Percentiles rank a stretch among this genome's conserved stretches.
Conservation (phyloP, 1,139 yeast species). For the Pichiaceae sp. region DNA sequence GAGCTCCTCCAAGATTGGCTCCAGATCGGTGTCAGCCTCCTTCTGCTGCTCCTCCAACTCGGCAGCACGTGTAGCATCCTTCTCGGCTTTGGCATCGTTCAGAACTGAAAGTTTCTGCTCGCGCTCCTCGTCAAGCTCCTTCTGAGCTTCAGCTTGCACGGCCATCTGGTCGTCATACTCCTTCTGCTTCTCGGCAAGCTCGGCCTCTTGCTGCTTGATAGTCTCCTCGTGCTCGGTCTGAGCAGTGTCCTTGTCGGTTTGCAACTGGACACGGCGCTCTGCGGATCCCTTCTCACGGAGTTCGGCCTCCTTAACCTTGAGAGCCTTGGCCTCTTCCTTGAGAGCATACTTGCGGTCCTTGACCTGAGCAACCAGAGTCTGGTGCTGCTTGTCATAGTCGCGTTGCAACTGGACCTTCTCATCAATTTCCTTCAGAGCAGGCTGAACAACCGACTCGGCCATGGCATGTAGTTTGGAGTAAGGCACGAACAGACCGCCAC, state of each 20-base stretch:
- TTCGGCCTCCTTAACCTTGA: conserved; percentile 35
- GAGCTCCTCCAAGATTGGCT: conserved; percentile 23
- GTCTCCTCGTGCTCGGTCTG: conserved; percentile 24
- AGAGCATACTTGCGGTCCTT: conserved; percentile 39
- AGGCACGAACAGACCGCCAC: conserved; percentile 81
- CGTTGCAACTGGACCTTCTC: conserved; percentile 44
- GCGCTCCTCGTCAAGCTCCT: conserved; percentile 25
- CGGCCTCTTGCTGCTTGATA: conserved; percentile 21
- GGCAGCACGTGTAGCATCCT: conserved; percentile 25
- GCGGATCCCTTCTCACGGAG: conserved; percentile 32
- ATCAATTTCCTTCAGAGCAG: conserved; percentile 73
- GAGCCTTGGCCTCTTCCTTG: conserved; percentile 38
- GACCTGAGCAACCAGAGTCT: conserved; percentile 7
- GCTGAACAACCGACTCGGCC: conserved; percentile 77
- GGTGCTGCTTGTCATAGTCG: conserved; percentile 7
- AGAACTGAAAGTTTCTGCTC: conserved; percentile 25
- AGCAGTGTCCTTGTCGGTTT: conserved; percentile 22
- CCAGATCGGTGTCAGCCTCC: conserved; percentile 22
- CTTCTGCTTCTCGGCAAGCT: conserved; percentile 26
- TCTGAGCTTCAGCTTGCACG: conserved; percentile 24
- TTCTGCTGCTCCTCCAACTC: conserved; percentile 26
- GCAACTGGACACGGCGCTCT: conserved; percentile 32
- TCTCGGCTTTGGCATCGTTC: conserved; percentile 23
- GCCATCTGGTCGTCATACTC: conserved; percentile 24
- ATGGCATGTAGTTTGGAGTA: conserved; percentile 70